phyloP scores from a whole-genome alignment of 805 yeast genomes.

The Crinitomyces ghanaensis region DNA sequence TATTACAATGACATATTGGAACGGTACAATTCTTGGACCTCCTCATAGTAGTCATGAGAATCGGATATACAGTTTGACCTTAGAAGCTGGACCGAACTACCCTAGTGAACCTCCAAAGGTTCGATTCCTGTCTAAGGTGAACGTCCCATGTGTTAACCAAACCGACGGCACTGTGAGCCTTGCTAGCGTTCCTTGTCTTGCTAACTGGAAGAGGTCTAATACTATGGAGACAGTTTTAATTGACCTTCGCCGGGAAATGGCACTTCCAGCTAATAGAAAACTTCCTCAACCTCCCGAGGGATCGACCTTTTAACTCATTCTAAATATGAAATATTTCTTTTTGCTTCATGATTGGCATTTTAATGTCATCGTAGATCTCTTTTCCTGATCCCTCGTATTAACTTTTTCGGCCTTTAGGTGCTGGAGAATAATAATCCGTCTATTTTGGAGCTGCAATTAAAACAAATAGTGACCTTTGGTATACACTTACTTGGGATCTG shows the following conservation, averaged over 20 bases:
- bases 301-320: slow-evolving; percentile 34
- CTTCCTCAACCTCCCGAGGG: slow-evolving; percentile 91
- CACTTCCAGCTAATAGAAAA: slow-evolving; percentile 67
- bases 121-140: slow-evolving; percentile 69
- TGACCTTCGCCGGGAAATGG: slow-evolving; percentile 85
- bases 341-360: neutral
- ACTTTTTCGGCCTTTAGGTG: neutral
- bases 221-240: slow-evolving; percentile 88
- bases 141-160: slow-evolving; percentile 80
- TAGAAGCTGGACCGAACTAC: slow-evolving; percentile 72
- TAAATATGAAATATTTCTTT: slow-evolving; percentile 2
- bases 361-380: neutral
- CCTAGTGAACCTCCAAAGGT: slow-evolving; percentile 87
- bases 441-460: too few species aligned
- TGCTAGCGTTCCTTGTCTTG: slow-evolving; percentile 51
- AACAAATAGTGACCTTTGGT: too few species aligned
- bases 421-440: neutral
- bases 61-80: slow-evolving; percentile 73
- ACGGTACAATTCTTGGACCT: slow-evolving; percentile 95
- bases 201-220: slow-evolving; percentile 79
- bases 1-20: slow-evolving; percentile 90
- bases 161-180: slow-evolving; percentile 43
- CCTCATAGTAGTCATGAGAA: slow-evolving; percentile 88
- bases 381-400: neutral
- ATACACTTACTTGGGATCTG: too few species aligned